Evolutionary conservation across 1,139 yeast species (phyloP), one percentile per base, ranked within the genome.

Genomic region (Sugiyamaella japonica): DNA sequence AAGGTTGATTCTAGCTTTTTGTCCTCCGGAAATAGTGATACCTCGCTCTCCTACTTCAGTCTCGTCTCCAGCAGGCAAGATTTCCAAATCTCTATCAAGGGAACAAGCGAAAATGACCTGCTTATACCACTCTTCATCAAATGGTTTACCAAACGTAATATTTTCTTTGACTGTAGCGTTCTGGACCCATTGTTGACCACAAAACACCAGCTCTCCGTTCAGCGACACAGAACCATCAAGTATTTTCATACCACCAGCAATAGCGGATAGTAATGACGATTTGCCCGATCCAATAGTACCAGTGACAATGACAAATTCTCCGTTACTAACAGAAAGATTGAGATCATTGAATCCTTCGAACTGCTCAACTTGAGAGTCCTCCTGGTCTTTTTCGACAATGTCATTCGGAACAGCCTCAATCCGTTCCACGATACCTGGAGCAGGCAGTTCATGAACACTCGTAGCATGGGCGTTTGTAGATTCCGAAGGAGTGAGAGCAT

Each of bases 11-110:
- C 96, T 78, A 0, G 96, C 95, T 72, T 90, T 90, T 70, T 90
- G 97, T 42, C 97, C 97, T 56, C 97, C 97, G 2, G 96, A 88
- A 42, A 90, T 73, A 0, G 95, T 89, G 61, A 90, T 87, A 61
- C 97, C 97, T 62, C 95, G 81, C 69, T 90, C 97, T 59, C 97
- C 97, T 56, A 90, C 86, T 70, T 89, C 96, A 1, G 97, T 88
- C 51, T 70, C 68, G 66, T 90, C 97, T 54, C 96, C 93, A 40
- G 86, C 95, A 2, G 93, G 89, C 50, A 89, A 73, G 48, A 78
- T 76, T 20, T 82, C 83, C 58, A 89, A 74, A 71, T 89, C 97
- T 44, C 84, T 79, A 39, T 75, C 74, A 55, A 89, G 76, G 1
- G 89, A 80, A 69, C 96, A 89, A 1, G 83, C 84, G 38, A 75